Conservation (phyloP, 495 filamentous ascomycete species). For the Podospora didyma region DNA sequence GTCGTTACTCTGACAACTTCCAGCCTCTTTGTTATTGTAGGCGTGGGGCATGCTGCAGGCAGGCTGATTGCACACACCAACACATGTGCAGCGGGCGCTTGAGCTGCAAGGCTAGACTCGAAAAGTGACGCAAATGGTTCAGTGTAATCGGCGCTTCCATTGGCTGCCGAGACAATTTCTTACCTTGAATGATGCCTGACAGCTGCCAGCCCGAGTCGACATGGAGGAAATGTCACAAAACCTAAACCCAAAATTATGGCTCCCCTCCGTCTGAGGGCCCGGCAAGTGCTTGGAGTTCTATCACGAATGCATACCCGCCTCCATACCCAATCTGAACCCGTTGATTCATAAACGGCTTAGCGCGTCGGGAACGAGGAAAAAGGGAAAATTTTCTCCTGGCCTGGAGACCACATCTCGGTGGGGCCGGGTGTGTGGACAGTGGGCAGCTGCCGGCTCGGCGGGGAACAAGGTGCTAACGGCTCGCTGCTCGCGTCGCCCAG, state of each 20-base stretch:
- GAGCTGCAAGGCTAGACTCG: constrained; percentile 8
- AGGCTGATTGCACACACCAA: background rate
- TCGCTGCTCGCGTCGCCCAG: background rate
- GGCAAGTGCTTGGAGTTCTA: background rate
- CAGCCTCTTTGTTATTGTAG: background rate
- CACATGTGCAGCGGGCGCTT: background rate
- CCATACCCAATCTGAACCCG: background rate
- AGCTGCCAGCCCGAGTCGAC: too few relatives aligned
- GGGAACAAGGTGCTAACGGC: background rate
- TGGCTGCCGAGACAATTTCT: constrained; percentile 2
- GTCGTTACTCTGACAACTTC: background rate
- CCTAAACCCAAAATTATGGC: too few relatives aligned
- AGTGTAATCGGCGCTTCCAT: constrained; percentile 2
- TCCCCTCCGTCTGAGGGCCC: too few relatives aligned
- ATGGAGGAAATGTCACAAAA: too few relatives aligned
- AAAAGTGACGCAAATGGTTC: constrained; percentile 11
- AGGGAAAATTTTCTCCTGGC: constrained; percentile 26
- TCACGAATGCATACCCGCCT: background rate
- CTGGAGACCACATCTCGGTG: constrained; percentile 30
- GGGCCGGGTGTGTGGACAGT: constrained; percentile 18
- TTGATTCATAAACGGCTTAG: constrained; percentile 9
- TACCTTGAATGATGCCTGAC: too few relatives aligned
- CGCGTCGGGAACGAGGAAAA: constrained; percentile 18
- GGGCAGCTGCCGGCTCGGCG: constrained; percentile 18
- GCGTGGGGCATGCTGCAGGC: background rate